Evolutionary conservation across 2,329 filamentous ascomycete species (phyloP).

Genomic region (Furcasterigmium furcatum): DNA sequence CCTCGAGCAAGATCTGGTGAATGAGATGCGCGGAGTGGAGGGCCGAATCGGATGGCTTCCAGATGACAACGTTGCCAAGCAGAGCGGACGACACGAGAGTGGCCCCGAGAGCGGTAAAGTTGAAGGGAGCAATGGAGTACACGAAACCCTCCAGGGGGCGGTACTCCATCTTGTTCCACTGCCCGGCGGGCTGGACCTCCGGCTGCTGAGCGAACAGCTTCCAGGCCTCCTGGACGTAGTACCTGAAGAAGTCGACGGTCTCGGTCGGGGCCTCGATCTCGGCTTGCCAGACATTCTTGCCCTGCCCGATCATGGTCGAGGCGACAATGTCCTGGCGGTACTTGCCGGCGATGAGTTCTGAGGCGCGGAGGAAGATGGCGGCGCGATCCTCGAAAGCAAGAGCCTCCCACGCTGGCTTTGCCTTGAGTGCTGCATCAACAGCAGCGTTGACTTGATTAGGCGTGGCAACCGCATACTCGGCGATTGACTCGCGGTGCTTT

Average conservation of each 20-base stretch:
- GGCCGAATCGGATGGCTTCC: constrained; percentile 32
- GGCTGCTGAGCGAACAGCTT: constrained; percentile 33
- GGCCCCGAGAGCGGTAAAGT: constrained; percentile 36
- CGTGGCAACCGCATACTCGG: too few species aligned
- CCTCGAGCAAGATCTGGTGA: constrained; percentile 34
- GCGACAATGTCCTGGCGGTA: constrained; percentile 28
- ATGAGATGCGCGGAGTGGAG: constrained; percentile 30
- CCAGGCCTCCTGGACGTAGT: constrained; percentile 23
- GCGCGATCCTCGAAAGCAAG: constrained; percentile 29
- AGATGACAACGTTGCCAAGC: constrained; percentile 36
- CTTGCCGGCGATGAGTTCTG: constrained; percentile 22
- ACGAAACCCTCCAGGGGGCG: constrained; percentile 38
- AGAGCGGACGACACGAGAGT: constrained; percentile 30
- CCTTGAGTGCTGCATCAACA: too few species aligned
- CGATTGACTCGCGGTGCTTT: too few species aligned
- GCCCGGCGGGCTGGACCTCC: constrained; percentile 21
- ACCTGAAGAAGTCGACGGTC: constrained; percentile 31
- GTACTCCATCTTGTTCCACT: constrained; percentile 28
- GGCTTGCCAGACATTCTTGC: constrained; percentile 35
- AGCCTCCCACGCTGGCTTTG: too few species aligned
- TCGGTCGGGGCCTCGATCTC: constrained; percentile 33
- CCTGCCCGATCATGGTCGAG: constrained; percentile 36
- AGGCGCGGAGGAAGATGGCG: constrained; percentile 29
- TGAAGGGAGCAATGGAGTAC: constrained; percentile 36
- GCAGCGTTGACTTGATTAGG: too few species aligned